Conservation (phyloP, 164 flowering plant genomes). For the Dillenia turbinata region DNA sequence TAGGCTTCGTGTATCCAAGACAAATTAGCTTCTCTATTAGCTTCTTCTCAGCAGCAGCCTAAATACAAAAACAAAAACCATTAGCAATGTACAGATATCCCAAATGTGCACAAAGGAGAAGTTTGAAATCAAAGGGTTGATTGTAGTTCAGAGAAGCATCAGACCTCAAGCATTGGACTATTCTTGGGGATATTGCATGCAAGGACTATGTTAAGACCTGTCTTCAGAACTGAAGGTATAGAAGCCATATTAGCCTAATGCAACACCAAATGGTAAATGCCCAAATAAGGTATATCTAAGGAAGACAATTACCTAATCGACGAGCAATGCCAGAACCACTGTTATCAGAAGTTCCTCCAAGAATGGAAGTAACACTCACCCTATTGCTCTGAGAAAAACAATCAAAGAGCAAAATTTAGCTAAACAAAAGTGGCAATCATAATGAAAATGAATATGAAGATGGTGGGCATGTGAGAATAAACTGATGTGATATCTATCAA, state of each 20-base stretch:
- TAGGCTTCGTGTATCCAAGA: conserved; percentile 52
- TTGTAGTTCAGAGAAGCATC: conserved; percentile 5
- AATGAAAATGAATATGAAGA: neutral
- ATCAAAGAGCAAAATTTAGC: conserved; percentile 1
- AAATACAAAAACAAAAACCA: conserved; percentile 7
- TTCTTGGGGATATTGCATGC: conserved; percentile 89
- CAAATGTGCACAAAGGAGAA: conserved; percentile 1
- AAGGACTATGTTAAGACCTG: conserved; percentile 64
- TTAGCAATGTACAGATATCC: neutral
- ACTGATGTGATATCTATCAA: too few species aligned
- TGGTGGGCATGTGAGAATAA: too few species aligned
- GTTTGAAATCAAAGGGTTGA: neutral
- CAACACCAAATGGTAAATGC: neutral
- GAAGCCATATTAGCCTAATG: conserved; percentile 1
- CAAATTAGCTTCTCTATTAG: conserved; percentile 57
- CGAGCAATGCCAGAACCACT: conserved; percentile 84
- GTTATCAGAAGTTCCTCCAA: conserved; percentile 85
- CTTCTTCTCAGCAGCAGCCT: conserved; percentile 63
- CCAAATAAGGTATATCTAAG: neutral
- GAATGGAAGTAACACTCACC: conserved; percentile 65
- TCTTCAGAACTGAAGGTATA: conserved; percentile 52
- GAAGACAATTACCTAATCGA: conserved; percentile 47
- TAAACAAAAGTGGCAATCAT: neutral
- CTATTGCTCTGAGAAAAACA: conserved; percentile 37
- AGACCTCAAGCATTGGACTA: conserved; percentile 79